Evolutionary conservation across 116 monocot species (phyloP).

Genomic region (Posidonia oceanica): DNA sequence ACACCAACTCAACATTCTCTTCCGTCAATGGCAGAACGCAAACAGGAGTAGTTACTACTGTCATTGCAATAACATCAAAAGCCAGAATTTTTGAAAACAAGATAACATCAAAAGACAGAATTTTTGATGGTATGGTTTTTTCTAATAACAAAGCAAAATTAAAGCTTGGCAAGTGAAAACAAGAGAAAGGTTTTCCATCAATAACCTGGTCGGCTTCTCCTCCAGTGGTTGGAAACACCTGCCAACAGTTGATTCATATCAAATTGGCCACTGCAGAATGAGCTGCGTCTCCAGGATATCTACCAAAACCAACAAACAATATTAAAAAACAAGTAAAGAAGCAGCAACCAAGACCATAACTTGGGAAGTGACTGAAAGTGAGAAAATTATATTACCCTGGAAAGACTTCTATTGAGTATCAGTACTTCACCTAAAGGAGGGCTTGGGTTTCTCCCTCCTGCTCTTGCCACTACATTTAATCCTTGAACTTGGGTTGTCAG

Average conservation of each 20-base stretch:
- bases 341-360: not conserved
- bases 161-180: not conserved
- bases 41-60: slow-evolving; percentile 16
- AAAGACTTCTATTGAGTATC: not conserved
- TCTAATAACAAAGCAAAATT: not conserved
- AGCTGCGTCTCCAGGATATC: slow-evolving; percentile 5
- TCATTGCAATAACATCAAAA: not conserved
- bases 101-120: not conserved
- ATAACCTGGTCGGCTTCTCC: slow-evolving; percentile 5
- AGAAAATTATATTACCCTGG: not conserved
- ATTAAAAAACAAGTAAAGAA: not conserved
- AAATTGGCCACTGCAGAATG: slow-evolving; percentile 2
- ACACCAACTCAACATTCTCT: slow-evolving; percentile 77
- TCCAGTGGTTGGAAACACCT: not conserved
- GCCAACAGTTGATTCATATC: not conserved
- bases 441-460: not conserved
- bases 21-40: slow-evolving; percentile 81
- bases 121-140: not conserved
- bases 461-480: not conserved
- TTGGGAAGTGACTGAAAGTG: not conserved
- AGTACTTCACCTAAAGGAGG: not conserved
- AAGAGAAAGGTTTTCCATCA: not conserved
- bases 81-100: no score
- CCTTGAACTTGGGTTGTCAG: not conserved
- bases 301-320: not conserved